Conservation (phyloP, 225 moss, liverwort and hornwort species). For the Marchantia paleacea region DNA sequence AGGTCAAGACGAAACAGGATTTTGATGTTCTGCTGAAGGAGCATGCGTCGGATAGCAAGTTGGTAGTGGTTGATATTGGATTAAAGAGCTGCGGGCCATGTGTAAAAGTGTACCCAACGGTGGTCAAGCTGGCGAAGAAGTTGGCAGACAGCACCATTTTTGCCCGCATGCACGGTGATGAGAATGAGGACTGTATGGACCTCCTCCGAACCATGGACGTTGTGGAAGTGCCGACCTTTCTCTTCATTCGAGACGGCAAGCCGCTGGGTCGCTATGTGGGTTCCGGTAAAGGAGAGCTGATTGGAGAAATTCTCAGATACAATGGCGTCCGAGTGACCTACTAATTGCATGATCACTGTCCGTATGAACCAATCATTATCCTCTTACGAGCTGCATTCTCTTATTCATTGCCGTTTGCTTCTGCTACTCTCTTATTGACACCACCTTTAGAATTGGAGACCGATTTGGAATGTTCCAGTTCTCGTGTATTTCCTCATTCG, state of each 20-base stretch:
- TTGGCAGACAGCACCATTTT: slow-evolving; percentile 73
- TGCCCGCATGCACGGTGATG: slow-evolving; percentile 96
- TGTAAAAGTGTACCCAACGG: slow-evolving; percentile 90
- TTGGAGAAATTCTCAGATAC: slow-evolving; percentile 92
- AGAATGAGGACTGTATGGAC: slow-evolving; percentile 69
- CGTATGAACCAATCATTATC: neutral
- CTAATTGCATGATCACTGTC: neutral
- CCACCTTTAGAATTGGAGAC: neutral
- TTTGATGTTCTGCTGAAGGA: slow-evolving; percentile 60
- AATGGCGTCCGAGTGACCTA: slow-evolving; percentile 79
- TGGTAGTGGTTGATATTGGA: slow-evolving; percentile 82
- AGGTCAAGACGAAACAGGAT: slow-evolving; percentile 59
- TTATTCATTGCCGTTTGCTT: neutral
- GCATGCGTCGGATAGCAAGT: slow-evolving; percentile 64
- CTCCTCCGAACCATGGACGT: slow-evolving; percentile 66
- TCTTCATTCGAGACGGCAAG: slow-evolving; percentile 78
- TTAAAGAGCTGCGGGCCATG: slow-evolving; percentile 95
- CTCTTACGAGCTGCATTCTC: neutral
- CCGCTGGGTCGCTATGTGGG: slow-evolving; percentile 93
- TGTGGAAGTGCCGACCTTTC: slow-evolving; percentile 89
- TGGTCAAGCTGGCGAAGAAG: slow-evolving; percentile 75
- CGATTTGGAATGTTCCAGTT: neutral
- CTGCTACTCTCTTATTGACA: neutral
- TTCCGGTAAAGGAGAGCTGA: slow-evolving; percentile 88
- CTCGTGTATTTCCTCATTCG: neutral